Evolutionary conservation across 2,329 filamentous ascomycete genomes (phyloP).

Genomic region (Exophiala calicioides): DNA sequence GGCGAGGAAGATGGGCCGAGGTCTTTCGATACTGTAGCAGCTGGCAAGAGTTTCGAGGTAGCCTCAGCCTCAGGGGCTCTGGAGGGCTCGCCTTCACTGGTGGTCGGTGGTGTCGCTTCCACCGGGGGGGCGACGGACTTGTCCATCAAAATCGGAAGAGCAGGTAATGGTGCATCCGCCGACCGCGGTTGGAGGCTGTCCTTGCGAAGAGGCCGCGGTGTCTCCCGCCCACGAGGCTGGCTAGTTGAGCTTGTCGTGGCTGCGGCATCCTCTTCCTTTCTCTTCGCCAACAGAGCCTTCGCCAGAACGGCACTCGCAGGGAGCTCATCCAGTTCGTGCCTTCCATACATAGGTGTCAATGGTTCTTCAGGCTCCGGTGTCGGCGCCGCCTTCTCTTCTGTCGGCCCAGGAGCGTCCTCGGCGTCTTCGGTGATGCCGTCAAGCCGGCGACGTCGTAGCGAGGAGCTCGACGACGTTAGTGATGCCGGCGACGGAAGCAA

Average conservation of each 20-base stretch:
- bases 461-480: slow-evolving; percentile 80
- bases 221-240: background rate
- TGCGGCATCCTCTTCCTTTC: slow-evolving; percentile 25
- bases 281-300: slow-evolving; percentile 31
- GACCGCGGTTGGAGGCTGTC: slow-evolving; percentile 10
- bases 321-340: slow-evolving; percentile 28
- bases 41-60: slow-evolving; percentile 21
- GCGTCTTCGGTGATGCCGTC: slow-evolving; percentile 94
- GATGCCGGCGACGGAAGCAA: slow-evolving; percentile 85
- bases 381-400: slow-evolving; percentile 56
- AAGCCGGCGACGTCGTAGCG: slow-evolving; percentile 72
- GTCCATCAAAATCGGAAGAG: slow-evolving; percentile 10
- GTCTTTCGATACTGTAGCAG: slow-evolving; percentile 11
- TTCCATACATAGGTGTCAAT: slow-evolving; percentile 27
- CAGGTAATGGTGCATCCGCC: slow-evolving; percentile 6
- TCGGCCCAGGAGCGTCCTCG: slow-evolving; percentile 17
- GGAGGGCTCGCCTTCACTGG: slow-evolving; percentile 20
- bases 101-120: slow-evolving; percentile 24
- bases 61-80: slow-evolving; percentile 21
- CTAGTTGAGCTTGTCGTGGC: slow-evolving; percentile 5
- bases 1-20: slow-evolving; percentile 10
- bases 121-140: slow-evolving; percentile 22
- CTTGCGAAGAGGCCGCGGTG: slow-evolving; percentile 8
- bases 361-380: slow-evolving; percentile 47
- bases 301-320: slow-evolving; percentile 33